A percentile compares a stretch with the other conserved stretches of the same genome.
These are phyloP conservation scores for Thalassiosira delicatula DNA, from an alignment of 352 stramenopile genomes.

Conservation along the genomic window DNA sequence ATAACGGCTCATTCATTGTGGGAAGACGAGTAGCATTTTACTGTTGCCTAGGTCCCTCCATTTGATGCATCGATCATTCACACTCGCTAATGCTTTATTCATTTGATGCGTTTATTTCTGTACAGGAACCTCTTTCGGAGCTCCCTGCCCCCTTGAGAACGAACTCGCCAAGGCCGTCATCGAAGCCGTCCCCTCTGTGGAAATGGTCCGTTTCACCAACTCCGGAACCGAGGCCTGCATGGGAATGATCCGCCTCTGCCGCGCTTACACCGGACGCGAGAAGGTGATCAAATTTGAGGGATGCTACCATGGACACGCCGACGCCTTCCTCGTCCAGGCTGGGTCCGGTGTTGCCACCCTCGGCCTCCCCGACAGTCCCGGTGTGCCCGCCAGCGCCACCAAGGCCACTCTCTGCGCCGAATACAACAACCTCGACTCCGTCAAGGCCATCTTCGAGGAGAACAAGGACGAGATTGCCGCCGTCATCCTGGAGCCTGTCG, in stretches of 20 bases:
- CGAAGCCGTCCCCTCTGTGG: constrained; percentile 87
- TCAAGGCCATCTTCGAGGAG: constrained; percentile 86
- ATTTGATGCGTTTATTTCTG: too few species aligned
- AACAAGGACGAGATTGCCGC: constrained; percentile 87
- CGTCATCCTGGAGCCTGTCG: constrained; percentile 88
- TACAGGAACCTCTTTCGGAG: constrained; percentile 87
- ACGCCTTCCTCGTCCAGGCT: constrained; percentile 89
- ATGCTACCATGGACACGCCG: constrained; percentile 90
- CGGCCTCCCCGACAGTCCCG: constrained; percentile 85
- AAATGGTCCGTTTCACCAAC: constrained; percentile 92
- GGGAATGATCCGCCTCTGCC: constrained; percentile 89
- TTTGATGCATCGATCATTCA: not conserved
- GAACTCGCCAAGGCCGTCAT: constrained; percentile 89
- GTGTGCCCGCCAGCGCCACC: constrained; percentile 85
- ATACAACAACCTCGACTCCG: constrained; percentile 88
- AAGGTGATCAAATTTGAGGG: constrained; percentile 91
- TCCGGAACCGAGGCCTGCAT: constrained; percentile 90
- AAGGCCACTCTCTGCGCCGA: constrained; percentile 86
- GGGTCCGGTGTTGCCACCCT: constrained; percentile 87
- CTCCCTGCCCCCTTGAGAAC: constrained; percentile 87
- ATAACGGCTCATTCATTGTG: too few species aligned
- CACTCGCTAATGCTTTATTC: not conserved
- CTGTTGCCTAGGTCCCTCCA: too few species aligned
- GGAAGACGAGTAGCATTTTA: too few species aligned
- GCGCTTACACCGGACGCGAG: constrained; percentile 85